A percentile compares a stretch with the other conserved stretches of the same genome.
Conservation (phyloP, 2,329 filamentous ascomycete species). For the Balansia obtecta region DNA sequence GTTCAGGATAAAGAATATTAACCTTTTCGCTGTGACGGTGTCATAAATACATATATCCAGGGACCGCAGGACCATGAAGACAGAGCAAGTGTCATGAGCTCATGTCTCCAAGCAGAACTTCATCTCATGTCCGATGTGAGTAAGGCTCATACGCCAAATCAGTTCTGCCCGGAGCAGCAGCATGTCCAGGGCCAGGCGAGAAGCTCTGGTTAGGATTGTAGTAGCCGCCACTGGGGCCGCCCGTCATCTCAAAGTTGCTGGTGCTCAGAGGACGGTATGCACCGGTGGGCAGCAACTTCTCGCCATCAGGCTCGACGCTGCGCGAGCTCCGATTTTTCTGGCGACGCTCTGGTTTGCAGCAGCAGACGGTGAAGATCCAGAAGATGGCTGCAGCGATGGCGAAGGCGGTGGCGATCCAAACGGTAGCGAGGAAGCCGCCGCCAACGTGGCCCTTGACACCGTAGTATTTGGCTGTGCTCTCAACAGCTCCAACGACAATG, state of each 20-base stretch:
- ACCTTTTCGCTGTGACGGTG: background rate
- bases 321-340: slow-evolving; percentile 22
- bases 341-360: slow-evolving; percentile 51
- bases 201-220: slow-evolving; percentile 22
- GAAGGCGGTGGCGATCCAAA: slow-evolving; percentile 74
- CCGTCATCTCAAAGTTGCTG: slow-evolving; percentile 23
- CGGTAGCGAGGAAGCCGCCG: slow-evolving; percentile 53
- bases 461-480: slow-evolving; percentile 53
- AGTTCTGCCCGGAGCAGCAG: slow-evolving; percentile 30
- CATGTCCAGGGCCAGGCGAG: slow-evolving; percentile 21
- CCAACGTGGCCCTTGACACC: slow-evolving; percentile 57
- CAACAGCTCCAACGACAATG: slow-evolving; percentile 45
- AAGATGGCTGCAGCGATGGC: slow-evolving; percentile 66
- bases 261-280: slow-evolving; percentile 22
- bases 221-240: slow-evolving; percentile 14
- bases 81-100: slow-evolving; percentile 1
- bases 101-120: background rate
- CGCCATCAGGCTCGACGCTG: slow-evolving; percentile 24
- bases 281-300: slow-evolving; percentile 37
- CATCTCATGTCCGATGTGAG: slow-evolving; percentile 38
- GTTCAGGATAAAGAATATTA: background rate
- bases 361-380: slow-evolving; percentile 88
- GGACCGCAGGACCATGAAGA: background rate
- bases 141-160: slow-evolving; percentile 53
- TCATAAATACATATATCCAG: background rate